Conservation (phyloP, 495 filamentous ascomycete species). For the Penicillium bialowiezense region DNA sequence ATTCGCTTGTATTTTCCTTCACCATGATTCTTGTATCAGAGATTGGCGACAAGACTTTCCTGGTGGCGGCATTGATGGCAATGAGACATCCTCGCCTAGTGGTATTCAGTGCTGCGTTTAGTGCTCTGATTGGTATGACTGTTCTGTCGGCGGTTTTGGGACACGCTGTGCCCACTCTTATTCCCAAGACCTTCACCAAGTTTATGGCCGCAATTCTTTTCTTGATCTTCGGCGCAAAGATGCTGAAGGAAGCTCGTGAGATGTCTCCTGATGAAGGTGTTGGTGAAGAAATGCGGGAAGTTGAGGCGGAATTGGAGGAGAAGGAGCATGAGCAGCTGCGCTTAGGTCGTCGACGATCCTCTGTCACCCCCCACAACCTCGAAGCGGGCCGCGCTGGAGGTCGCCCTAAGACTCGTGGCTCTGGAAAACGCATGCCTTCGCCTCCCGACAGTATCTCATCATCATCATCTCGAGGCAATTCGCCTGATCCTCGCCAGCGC, state of each 20-base stretch:
- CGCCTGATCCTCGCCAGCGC: slow-evolving; percentile 43
- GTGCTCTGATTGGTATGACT: slow-evolving; percentile 89
- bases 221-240: slow-evolving; percentile 80
- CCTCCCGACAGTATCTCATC: slow-evolving; percentile 54
- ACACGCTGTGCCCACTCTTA: slow-evolving; percentile 86
- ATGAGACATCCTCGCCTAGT: slow-evolving; percentile 95
- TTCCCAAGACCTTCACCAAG: slow-evolving; percentile 84
- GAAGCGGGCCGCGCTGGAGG: slow-evolving; percentile 47
- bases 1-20: slow-evolving; percentile 88
- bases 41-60: slow-evolving; percentile 97
- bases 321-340: slow-evolving; percentile 70
- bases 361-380: slow-evolving; percentile 48
- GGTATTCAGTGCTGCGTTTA: slow-evolving; percentile 92
- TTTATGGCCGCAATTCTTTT: slow-evolving; percentile 83
- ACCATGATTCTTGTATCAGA: slow-evolving; percentile 98
- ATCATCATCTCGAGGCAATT: slow-evolving; percentile 55
- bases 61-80: slow-evolving; percentile 96
- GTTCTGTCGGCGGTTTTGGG: slow-evolving; percentile 94
- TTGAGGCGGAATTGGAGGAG: slow-evolving; percentile 91
- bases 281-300: slow-evolving; percentile 92
- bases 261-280: slow-evolving; percentile 90
- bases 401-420: slow-evolving; percentile 44
- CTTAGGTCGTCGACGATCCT: slow-evolving; percentile 52
- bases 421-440: slow-evolving; percentile 49
- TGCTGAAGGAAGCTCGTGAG: slow-evolving; percentile 81